Conservation (phyloP, 2,329 filamentous ascomycete genomes). For the Amauroascus verrucosus region DNA sequence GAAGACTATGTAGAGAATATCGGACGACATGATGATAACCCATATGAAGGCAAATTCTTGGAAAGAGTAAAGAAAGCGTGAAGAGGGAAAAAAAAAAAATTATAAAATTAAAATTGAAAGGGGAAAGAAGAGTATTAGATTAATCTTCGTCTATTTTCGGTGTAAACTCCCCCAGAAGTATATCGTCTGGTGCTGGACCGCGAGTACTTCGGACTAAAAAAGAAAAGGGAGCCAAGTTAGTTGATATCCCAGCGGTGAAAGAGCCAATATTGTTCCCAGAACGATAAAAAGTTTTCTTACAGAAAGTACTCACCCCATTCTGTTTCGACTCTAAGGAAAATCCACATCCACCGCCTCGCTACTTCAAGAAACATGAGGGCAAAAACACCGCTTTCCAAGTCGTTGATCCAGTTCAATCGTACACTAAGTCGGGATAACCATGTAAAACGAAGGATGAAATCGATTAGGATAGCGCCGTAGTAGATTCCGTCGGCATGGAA, state of each 20-base stretch:
- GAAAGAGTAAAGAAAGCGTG: neutral
- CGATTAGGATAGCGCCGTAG: conserved; percentile 67
- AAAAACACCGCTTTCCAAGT: conserved; percentile 83
- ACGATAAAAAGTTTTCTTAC: neutral
- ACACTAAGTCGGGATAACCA: conserved; percentile 84
- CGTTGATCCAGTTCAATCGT: conserved; percentile 70
- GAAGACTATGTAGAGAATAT: too few relatives aligned
- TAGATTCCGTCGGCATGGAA: conserved; percentile 67
- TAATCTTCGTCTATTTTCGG: conserved; percentile 55
- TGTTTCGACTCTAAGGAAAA: conserved; percentile 89
- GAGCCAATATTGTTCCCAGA: neutral
- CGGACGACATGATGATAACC: too few relatives aligned
- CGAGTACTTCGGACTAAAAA: conserved; percentile 43
- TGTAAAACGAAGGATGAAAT: conserved; percentile 73
- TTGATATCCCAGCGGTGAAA: neutral
- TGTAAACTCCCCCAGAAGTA: conserved; percentile 62
- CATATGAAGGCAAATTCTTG: neutral
- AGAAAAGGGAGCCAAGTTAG: conserved; percentile 1
- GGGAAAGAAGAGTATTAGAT: conserved; percentile 9
- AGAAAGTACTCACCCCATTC: conserved; percentile 59
- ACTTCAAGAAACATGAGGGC: conserved; percentile 79
- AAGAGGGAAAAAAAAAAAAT: neutral
- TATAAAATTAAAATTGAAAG: too few relatives aligned
- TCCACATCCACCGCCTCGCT: conserved; percentile 85
- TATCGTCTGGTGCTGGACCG: conserved; percentile 54